Evolutionary conservation across 2,329 filamentous ascomycete species (phyloP), one percentile per base, ranked within the genome.

Genomic region (Aureobasidium zeae): DNA sequence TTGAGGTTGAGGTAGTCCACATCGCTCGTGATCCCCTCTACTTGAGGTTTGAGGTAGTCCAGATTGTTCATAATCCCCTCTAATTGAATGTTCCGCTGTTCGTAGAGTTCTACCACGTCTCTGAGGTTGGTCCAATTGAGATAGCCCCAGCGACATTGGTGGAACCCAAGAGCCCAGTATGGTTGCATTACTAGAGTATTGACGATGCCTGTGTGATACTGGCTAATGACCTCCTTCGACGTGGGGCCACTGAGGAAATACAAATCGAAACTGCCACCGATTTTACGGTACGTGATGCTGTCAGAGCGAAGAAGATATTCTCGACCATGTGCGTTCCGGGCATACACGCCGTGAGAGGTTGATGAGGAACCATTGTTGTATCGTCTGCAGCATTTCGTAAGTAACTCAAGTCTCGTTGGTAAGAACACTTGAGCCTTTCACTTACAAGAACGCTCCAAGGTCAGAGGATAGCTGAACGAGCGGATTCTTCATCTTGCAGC

Each of bases 61-160:
- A 69, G 65, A 47, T 68, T 65, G 10, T 62, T 57, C 64, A 61
- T 66, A 19, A 66, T 60, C 8, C 38, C 39, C 32, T 53, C 51
- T 12, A 20, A 32, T 12, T 36, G 73, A 42, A 77, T 76, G n/a
- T 65, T 61, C 34, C 71, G 74, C 26, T 60, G 65, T 46, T 62
- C 67, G 56, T 70, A 73, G 36, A 65, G 66, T 29, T 70, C 62
- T 22, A 73, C 64, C 10, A 74, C 66, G 50, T 73, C 73, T 49
- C 81, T 71, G 2, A 85, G 55, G 8, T 75, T 69, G 1, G 74
- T 72, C 76, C 80, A 85, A 52, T 82, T 83, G 17, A 69, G 63
- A 57, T 88, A 89, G 7, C 29, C 33, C 52, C 50, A 53, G 9
- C 53, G 47, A 16, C 47, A 45, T 45, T 57, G 55, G 29, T 53